Evolutionary conservation across 108 stramenopile species (phyloP).

Genomic region (Pseudonitzschia multiseries): DNA sequence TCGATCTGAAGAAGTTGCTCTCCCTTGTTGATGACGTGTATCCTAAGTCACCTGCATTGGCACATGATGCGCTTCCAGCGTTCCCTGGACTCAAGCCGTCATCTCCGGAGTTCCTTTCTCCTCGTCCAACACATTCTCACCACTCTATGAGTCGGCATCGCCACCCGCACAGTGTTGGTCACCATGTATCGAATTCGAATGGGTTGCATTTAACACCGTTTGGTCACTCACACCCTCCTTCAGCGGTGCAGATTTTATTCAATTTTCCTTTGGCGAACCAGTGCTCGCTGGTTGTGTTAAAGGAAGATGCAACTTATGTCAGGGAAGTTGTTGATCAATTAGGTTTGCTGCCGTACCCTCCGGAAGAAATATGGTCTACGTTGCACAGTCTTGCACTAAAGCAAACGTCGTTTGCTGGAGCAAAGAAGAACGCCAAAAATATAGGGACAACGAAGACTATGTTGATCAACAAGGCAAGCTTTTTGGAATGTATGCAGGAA

Average conservation of each 20-base stretch:
- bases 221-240: constrained; percentile 5
- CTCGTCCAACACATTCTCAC: constrained; percentile 2
- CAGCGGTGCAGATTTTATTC: constrained; percentile 64
- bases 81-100: constrained; percentile 21
- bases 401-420: constrained; percentile 5
- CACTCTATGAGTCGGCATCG: constrained; percentile 23
- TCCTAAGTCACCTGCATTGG: constrained; percentile 15
- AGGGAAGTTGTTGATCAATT: constrained; percentile 71
- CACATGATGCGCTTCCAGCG: constrained; percentile 18
- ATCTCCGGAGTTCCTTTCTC: constrained; percentile 22
- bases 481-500: constrained; percentile 72
- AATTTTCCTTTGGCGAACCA: constrained; percentile 83
- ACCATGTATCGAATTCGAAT: constrained; percentile 8
- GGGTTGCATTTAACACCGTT: neutral
- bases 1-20: constrained; percentile 84
- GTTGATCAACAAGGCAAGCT: constrained; percentile 59
- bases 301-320: constrained; percentile 86
- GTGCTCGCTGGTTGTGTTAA: constrained; percentile 72
- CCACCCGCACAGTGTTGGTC: neutral
- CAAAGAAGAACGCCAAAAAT: constrained; percentile 26
- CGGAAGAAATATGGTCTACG: constrained; percentile 66
- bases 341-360: constrained; percentile 57
- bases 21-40: constrained; percentile 42
- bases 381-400: constrained; percentile 37
- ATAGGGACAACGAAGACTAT: constrained; percentile 25